Evolutionary conservation across 352 stramenopile species (phyloP).

Genomic region (Phytophthora tentaculata): DNA sequence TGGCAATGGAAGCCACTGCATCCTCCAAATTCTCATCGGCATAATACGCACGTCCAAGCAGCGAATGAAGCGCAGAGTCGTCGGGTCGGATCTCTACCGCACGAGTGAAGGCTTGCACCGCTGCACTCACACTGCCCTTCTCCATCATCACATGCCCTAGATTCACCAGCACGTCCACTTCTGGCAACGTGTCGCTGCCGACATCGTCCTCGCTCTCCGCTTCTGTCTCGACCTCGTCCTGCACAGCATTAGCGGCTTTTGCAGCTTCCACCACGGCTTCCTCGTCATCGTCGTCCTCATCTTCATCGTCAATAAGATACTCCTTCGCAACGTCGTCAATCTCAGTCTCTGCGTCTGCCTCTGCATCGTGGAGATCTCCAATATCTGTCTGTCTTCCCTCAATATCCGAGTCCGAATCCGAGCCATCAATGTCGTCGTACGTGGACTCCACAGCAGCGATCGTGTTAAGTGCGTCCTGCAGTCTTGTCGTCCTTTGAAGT

Average conservation of each 20-base stretch:
- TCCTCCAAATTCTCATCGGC: slow-evolving; percentile 85
- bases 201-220: slow-evolving; percentile 62
- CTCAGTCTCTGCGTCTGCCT: slow-evolving; percentile 43
- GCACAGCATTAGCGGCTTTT: slow-evolving; percentile 21
- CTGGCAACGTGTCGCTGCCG: slow-evolving; percentile 68
- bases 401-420: slow-evolving; percentile 53
- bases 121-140: slow-evolving; percentile 76
- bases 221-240: slow-evolving; percentile 19
- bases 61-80: slow-evolving; percentile 73
- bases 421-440: slow-evolving; percentile 56
- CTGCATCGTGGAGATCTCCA: slow-evolving; percentile 51
- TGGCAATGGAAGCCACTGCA: slow-evolving; percentile 64
- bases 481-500: slow-evolving; percentile 31
- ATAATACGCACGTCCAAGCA: slow-evolving; percentile 85
- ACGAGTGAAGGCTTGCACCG: slow-evolving; percentile 84
- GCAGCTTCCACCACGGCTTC: slow-evolving; percentile 32
- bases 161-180: slow-evolving; percentile 85
- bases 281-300: slow-evolving; percentile 46
- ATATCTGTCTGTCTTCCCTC: slow-evolving; percentile 53
- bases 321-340: slow-evolving; percentile 33
- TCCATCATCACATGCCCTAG: slow-evolving; percentile 85
- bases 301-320: slow-evolving; percentile 47
- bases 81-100: slow-evolving; percentile 83
- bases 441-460: slow-evolving; percentile 58
- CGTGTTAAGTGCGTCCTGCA: slow-evolving; percentile 57